Evolutionary conservation across 2,329 filamentous ascomycete species (phyloP).

Genomic region (Aspergillus piperis): DNA sequence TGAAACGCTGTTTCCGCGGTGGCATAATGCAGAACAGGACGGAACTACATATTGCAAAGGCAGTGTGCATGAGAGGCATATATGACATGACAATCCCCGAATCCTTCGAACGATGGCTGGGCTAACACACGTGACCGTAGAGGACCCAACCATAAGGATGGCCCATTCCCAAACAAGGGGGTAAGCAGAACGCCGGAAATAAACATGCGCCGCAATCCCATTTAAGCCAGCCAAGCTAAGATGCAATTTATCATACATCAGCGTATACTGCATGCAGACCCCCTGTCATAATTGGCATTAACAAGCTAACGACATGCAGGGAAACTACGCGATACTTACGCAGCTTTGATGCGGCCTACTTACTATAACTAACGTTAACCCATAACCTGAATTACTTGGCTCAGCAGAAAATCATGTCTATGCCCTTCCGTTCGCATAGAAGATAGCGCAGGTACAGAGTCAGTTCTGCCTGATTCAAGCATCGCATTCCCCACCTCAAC

Average conservation of each 20-base stretch:
- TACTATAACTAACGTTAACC: neutral
- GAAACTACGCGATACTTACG: neutral
- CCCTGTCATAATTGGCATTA: neutral
- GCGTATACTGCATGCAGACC: neutral
- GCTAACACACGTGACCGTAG: conserved; percentile 18
- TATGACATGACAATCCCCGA: neutral
- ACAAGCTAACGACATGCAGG: neutral
- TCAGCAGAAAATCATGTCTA: neutral
- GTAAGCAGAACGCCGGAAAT: neutral
- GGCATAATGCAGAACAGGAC: neutral
- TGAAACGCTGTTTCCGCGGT: neutral
- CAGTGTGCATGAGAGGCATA: neutral
- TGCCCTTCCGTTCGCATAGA: neutral
- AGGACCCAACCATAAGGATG: conserved; percentile 13
- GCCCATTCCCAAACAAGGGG: conserved; percentile 2
- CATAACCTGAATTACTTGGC: neutral
- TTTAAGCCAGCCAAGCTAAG: neutral
- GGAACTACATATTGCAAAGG: neutral
- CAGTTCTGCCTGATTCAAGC: neutral
- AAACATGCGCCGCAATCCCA: neutral
- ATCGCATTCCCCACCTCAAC: neutral
- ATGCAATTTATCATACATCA: neutral
- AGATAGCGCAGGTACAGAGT: neutral
- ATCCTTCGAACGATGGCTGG: neutral
- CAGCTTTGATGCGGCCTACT: neutral